Conservation (phyloP, 2,329 filamentous ascomycete genomes). For the Mycosphaerella sp. region DNA sequence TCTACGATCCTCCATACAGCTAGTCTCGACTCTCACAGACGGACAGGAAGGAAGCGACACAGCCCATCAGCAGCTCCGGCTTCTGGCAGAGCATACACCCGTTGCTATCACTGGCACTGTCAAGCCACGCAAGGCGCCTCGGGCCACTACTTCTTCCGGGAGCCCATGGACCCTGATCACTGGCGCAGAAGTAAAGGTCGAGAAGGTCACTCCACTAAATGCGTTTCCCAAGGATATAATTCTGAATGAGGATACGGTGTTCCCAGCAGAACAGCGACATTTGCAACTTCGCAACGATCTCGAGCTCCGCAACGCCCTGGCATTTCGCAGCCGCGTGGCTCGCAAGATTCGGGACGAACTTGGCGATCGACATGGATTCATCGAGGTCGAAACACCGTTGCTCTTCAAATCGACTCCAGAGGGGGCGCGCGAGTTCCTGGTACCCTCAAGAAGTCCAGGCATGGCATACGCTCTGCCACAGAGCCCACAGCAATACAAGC, state of each 20-base stretch:
- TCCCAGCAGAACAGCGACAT: constrained; percentile 69
- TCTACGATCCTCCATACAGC: constrained; percentile 39
- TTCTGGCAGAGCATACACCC: constrained; percentile 42
- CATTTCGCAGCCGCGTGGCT: constrained; percentile 59
- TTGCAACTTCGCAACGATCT: constrained; percentile 74
- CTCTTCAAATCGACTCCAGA: constrained; percentile 98
- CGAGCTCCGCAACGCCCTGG: constrained; percentile 60
- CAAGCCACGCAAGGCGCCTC: constrained; percentile 37
- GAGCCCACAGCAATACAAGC: constrained; percentile 97
- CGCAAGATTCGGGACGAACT: constrained; percentile 52
- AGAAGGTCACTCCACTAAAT: constrained; percentile 62
- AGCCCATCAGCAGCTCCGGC: constrained; percentile 24
- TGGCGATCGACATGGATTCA: constrained; percentile 52
- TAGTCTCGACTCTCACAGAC: constrained; percentile 29
- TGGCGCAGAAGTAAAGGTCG: constrained; percentile 46
- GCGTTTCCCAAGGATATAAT: constrained; percentile 69
- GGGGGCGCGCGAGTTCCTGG: constrained; percentile 88
- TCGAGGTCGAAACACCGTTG: constrained; percentile 83
- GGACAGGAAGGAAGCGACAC: constrained; percentile 26
- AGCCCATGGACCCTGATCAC: constrained; percentile 11
- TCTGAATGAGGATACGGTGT: constrained; percentile 66
- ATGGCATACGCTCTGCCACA: constrained; percentile 87
- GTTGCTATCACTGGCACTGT: constrained; percentile 50
- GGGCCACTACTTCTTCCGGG: constrained; percentile 14
- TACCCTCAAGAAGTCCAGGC: constrained; percentile 72